A percentile compares a stretch with the other conserved stretches of the same genome.
phyloP scores from a whole-genome alignment of 1,284 basidiomycete genomes.

The Wallemia mellicola region DNA sequence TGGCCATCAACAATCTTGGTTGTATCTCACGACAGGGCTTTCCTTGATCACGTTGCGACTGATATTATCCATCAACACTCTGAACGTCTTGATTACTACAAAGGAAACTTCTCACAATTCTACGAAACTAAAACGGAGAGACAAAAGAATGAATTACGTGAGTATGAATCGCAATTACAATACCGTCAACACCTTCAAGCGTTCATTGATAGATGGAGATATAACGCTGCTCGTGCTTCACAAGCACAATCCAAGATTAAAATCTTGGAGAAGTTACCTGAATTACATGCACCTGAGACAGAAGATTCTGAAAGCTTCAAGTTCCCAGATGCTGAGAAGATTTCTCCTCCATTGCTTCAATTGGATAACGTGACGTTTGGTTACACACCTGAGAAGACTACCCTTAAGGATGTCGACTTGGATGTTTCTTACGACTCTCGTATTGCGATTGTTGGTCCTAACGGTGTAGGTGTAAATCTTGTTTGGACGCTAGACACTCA shows the following conservation, averaged over 20 bases:
- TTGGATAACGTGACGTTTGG: slow-evolving; percentile 76
- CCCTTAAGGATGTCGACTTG: slow-evolving; percentile 58
- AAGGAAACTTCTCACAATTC: slow-evolving; percentile 86
- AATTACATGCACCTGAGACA: slow-evolving; percentile 65
- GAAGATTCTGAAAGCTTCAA: slow-evolving; percentile 74
- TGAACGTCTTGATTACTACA: slow-evolving; percentile 69
- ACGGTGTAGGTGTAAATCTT: too few species aligned
- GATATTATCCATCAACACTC: slow-evolving; percentile 95
- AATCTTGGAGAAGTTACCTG: slow-evolving; percentile 88
- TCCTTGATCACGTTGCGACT: slow-evolving; percentile 85
- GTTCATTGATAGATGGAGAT: slow-evolving; percentile 89
- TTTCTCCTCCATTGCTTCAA: slow-evolving; percentile 84
- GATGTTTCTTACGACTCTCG: slow-evolving; percentile 69
- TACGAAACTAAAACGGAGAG: slow-evolving; percentile 95
- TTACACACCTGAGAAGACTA: slow-evolving; percentile 46
- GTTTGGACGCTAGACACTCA: too few species aligned
- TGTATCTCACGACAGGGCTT: slow-evolving; percentile 96
- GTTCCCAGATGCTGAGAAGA: slow-evolving; percentile 82
- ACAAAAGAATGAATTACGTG: slow-evolving; percentile 61
- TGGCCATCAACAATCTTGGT: slow-evolving; percentile 85
- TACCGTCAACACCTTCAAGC: slow-evolving; percentile 87
- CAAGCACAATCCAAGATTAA: slow-evolving; percentile 96
- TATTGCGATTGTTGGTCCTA: slow-evolving; percentile 59
- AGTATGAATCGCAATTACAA: slow-evolving; percentile 81
- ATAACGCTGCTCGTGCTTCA: slow-evolving; percentile 69